Evolutionary conservation across 768 basidiomycete genomes (phyloP), one percentile per base, ranked within the genome.

Genomic region (Leccinum subtestaceum): DNA sequence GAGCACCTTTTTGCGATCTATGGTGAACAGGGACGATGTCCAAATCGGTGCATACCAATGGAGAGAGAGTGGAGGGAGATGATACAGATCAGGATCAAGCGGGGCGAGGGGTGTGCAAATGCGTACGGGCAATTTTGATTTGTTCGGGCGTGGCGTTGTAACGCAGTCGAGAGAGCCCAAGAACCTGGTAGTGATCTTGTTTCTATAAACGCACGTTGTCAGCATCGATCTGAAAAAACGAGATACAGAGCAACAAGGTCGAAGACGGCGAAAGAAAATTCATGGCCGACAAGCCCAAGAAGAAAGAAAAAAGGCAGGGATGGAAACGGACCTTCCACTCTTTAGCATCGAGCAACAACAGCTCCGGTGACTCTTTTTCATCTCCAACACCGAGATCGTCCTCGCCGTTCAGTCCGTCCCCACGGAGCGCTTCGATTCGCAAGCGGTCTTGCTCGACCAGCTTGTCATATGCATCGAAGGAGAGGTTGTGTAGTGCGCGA

Each of bases 1-100:
- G 53, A 98, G 86, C n/a, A 97, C 95, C 78, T 97, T 98, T 81
- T 95, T 93, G 67, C 94, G 92, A 80, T 99, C 94, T 97, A 63
- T 27, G 52, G 56, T 31, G 13, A 15, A 11, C 13, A 36, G 43
- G 19, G n/a, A 61, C 21, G 34, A 17, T 11, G 40, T 6, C 40
- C 40, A 9, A 19, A 49, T 53, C 27, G 32, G 8, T 21, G 23
- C 12, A 21, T 13, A 56, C n/a, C 9, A 27, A 19, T 54, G 59
- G 25, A 4, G 52, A n/a, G 43, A n/a, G 61, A 19, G 32, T 17
- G 52, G n/a, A 6, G 21, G 23, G 40, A 47, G 5, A 34, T 29
- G 46, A 55, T 55, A 43, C 2, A 46, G 13, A 55, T 63, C 56
- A 56, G 34, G 53, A 63, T 69, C 55, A 48, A 40, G 38, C 31